Evolutionary conservation across 1,284 basidiomycete genomes (phyloP).

Genomic region (Puccinia coronata): DNA sequence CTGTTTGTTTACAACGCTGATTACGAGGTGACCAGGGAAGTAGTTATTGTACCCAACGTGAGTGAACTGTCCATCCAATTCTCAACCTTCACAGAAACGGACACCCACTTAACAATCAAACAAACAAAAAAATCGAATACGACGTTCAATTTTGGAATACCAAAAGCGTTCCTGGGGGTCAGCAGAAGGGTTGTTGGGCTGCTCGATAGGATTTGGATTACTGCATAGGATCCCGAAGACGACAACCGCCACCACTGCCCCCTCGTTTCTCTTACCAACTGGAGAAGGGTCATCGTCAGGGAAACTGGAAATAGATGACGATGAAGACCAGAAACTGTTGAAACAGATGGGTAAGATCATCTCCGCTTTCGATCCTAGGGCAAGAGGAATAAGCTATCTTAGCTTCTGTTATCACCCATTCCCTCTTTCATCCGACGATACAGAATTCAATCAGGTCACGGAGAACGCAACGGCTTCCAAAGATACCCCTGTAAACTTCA

Average conservation of each 20-base stretch:
- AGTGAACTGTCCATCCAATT: background rate
- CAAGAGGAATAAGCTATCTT: background rate
- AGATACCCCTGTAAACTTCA: background rate
- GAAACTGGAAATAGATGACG: slow-evolving; percentile 19
- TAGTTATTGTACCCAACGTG: slow-evolving; percentile 81
- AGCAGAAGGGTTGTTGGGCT: slow-evolving; percentile 87
- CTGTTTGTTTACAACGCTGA: slow-evolving; percentile 97
- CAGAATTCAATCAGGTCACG: slow-evolving; percentile 9
- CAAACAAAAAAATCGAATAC: slow-evolving; percentile 1
- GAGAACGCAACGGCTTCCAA: slow-evolving; percentile 6
- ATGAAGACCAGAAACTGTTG: slow-evolving; percentile 16
- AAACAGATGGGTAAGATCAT: slow-evolving; percentile 17
- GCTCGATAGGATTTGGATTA: slow-evolving; percentile 80
- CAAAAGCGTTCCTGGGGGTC: slow-evolving; percentile 75
- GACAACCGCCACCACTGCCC: slow-evolving; percentile 29
- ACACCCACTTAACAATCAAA: background rate
- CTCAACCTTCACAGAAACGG: background rate
- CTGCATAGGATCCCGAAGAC: slow-evolving; percentile 79
- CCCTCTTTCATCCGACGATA: background rate
- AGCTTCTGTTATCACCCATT: background rate
- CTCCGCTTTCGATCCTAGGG: background rate
- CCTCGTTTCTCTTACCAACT: slow-evolving; percentile 38
- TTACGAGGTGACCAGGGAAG: slow-evolving; percentile 78
- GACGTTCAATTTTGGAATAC: background rate
- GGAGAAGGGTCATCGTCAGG: background rate